Base-by-base conservation (phyloP, 2,329 filamentous ascomycete species). In the Phialocephala subalpina region DNA sequence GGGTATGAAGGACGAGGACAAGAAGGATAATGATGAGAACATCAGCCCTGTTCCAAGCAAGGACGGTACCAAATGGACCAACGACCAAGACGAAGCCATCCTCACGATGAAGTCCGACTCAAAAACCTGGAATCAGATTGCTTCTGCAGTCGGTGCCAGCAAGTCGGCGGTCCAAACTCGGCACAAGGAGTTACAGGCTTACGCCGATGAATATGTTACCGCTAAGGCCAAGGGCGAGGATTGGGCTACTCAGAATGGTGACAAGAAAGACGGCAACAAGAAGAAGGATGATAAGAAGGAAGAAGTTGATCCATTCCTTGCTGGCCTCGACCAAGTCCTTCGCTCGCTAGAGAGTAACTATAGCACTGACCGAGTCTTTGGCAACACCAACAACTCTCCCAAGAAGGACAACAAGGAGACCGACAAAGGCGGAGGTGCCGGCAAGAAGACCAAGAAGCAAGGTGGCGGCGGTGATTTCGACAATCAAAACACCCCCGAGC, bases 91-190 rank as follows among this genome's bases (percentile, higher is more conserved):
- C 55, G 36, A 38, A 18, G 38, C 7, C 9, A 57, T 57, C 35
- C 5, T 38, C 4, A 14, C 16, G 55, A 57, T 57, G 55, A 57
- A 57, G n/a, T 5, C 11, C 12, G 22, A 29, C 49, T 58, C 59
- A 22, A 40, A 56, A 3, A 36, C 59, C 5, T 69, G 64, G 42
- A 73, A 71, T 53, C 67, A 74, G 18, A 74, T 71, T 42, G 60
- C 47, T 29, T 25, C 42, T n/a, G 63, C 53, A 16, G 55, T 67
- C 18, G 42, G 62, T 3, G 47, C 59, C 11, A 49, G 33, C 27
- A 70, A 73, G 52, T 68, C 67, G 16, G 67, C 70, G 29, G 56
- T 69, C 6, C n/a, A 22, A 36, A 57, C 53, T 27, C 60, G 72
- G 7, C 70, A 58, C 36, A 69, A 73, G 55, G 64, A 63, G 20